Evolutionary conservation across 2,329 filamentous ascomycete genomes (phyloP).

Genomic region (Penicillium sp.): DNA sequence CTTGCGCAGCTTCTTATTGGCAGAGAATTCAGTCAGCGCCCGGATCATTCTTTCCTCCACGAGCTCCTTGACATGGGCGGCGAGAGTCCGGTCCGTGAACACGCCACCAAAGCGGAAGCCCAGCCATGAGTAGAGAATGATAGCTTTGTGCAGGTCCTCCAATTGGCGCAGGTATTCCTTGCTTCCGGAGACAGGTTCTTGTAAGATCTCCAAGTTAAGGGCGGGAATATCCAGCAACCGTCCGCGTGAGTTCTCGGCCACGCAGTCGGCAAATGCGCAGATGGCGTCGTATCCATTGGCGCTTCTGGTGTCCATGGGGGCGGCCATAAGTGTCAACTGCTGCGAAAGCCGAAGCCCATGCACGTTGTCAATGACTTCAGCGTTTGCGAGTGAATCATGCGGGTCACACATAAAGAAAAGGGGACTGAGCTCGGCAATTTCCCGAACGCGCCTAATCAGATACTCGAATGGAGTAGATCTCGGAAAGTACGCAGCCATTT

Average conservation of each 20-base stretch:
- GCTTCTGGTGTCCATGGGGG: slow-evolving; percentile 61
- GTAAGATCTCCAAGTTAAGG: slow-evolving; percentile 69
- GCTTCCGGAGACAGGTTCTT: slow-evolving; percentile 46
- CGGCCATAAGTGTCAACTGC: slow-evolving; percentile 67
- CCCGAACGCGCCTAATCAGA: slow-evolving; percentile 69
- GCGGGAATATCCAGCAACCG: slow-evolving; percentile 65
- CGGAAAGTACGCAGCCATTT: slow-evolving; percentile 78
- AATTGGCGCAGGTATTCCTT: slow-evolving; percentile 61
- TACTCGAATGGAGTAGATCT: slow-evolving; percentile 75
- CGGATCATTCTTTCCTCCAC: slow-evolving; percentile 71
- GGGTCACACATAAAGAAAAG: slow-evolving; percentile 68
- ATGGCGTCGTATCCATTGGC: slow-evolving; percentile 45
- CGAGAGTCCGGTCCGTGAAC: slow-evolving; percentile 69
- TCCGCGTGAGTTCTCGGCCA: slow-evolving; percentile 64
- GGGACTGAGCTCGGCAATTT: slow-evolving; percentile 59
- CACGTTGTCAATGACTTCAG: slow-evolving; percentile 70
- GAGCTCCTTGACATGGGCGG: slow-evolving; percentile 71
- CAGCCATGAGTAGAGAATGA: slow-evolving; percentile 89
- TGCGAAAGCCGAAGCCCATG: slow-evolving; percentile 65
- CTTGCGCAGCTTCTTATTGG: slow-evolving; percentile 40
- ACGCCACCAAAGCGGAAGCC: slow-evolving; percentile 81
- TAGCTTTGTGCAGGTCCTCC: slow-evolving; percentile 72
- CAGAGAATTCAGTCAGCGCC: slow-evolving; percentile 56
- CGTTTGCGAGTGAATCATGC: slow-evolving; percentile 59
- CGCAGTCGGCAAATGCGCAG: slow-evolving; percentile 61